Evolutionary conservation across 148 eudicot species (phyloP), one percentile per base, ranked within the genome.

Genomic region (Beta vulgaris): DNA sequence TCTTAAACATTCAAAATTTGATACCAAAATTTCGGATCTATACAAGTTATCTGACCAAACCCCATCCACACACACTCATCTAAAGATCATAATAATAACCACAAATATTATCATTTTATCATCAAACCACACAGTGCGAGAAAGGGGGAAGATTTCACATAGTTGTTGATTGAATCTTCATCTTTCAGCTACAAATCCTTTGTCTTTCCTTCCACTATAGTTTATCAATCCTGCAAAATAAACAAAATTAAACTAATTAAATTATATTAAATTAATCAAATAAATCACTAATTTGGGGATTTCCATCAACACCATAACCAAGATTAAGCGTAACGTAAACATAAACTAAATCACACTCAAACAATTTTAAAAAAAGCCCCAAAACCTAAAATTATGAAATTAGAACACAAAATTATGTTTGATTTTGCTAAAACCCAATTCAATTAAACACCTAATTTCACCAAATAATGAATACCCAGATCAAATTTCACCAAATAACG

Each of bases 161-260:
- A 19, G 71, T 26, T 2, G 9, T 25, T 37, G 1, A 12, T 28
- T 63, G 0, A 1, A 23, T 69, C 75, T 82, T 79, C 81, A 88
- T 82, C 86, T 76, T 21, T 85, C 72, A 49, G 80, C 82, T 66
- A 25, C 88, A 81, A 82, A 85, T 62, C 89, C 83, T 74, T 76
- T 85, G 69, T 77, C 79, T 66, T 81, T 86, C 70, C 86, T 76
- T 34, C 80, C 78, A 34, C 57, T 78, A 31, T 71, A 81, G 59
- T 70, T 80, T 72, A 76, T 54, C 62, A 64, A 61, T 42, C 83
- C 87, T 85, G 82, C 71, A 71, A 36, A 49, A 35, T 28, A 26
- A 72, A 35, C 16, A 0, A 28, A 60, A 39, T 2, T 32, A 28
- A 42, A 16, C 43, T n/a, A 42, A 43, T 46, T 25, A 69, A 0